Evolutionary conservation across 306 rosid genomes (phyloP).

Genomic region (Cicer pinnatifidum): DNA sequence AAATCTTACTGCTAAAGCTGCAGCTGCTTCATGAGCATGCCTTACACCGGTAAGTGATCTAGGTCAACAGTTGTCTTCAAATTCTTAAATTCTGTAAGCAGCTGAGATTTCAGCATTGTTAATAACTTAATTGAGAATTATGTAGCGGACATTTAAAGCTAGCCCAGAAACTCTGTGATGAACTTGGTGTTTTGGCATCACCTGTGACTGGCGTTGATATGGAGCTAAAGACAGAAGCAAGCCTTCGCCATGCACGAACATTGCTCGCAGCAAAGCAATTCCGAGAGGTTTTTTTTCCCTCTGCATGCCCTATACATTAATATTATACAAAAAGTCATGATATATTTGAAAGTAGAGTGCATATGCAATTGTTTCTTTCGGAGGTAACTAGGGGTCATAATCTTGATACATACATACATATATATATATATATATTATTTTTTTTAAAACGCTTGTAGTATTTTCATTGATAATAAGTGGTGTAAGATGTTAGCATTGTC

Average conservation of each 20-base stretch:
- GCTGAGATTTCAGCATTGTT: constrained; percentile 19
- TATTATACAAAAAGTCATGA: constrained; percentile 14
- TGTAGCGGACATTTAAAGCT: constrained; percentile 82
- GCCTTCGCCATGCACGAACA: constrained; percentile 89
- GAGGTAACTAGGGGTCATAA: constrained; percentile 21
- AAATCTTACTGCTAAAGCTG: constrained; percentile 74
- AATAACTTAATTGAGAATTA: constrained; percentile 41
- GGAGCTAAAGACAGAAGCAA: constrained; percentile 94
- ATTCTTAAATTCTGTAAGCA: constrained; percentile 29
- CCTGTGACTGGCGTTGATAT: constrained; percentile 88
- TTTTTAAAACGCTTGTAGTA: background rate
- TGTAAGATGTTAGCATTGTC: background rate
- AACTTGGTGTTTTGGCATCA: constrained; percentile 92
- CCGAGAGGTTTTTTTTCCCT: constrained; percentile 70
- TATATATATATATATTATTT: background rate
- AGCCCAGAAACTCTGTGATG: constrained; percentile 92
- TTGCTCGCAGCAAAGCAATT: constrained; percentile 91
- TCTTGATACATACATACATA: background rate
- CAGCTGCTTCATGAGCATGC: constrained; percentile 94
- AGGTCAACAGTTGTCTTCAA: constrained; percentile 28
- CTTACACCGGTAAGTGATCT: constrained; percentile 68
- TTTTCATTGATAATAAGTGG: background rate
- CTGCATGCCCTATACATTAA: constrained; percentile 7
- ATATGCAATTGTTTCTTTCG: constrained; percentile 17
- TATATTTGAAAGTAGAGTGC: constrained; percentile 28